phyloP scores from a whole-genome alignment of 2,329 filamentous ascomycete species.

The Cercospora janseana region DNA sequence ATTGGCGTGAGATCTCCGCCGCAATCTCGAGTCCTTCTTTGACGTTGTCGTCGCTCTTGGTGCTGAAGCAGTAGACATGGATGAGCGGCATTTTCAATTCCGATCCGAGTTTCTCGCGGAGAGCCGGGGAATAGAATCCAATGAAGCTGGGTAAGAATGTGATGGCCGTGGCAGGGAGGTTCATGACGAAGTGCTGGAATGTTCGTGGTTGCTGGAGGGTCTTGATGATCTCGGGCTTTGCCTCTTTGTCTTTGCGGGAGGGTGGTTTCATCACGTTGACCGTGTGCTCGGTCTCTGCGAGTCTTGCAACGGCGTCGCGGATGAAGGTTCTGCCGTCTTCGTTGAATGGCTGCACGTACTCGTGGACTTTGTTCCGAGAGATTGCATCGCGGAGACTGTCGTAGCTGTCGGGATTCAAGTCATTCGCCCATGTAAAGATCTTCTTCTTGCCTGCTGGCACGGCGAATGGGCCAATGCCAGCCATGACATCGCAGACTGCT shows the following conservation, averaged over 20 bases:
- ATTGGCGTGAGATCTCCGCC: conserved; percentile 60
- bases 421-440: conserved; percentile 94
- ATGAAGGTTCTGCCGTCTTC: conserved; percentile 82
- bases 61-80: conserved; percentile 92
- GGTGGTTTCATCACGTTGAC: conserved; percentile 41
- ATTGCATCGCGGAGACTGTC: conserved; percentile 69
- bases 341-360: conserved; percentile 77
- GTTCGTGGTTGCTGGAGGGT: conserved; percentile 61
- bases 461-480: conserved; percentile 92
- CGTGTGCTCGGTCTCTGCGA: conserved; percentile 55
- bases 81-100: conserved; percentile 66
- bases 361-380: conserved; percentile 69
- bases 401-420: conserved; percentile 89
- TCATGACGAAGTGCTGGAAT: conserved; percentile 97
- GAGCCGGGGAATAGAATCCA: conserved; percentile 64
- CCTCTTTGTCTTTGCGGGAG: conserved; percentile 29
- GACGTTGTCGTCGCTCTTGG: conserved; percentile 72
- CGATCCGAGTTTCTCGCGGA: conserved; percentile 26
- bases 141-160: conserved; percentile 76
- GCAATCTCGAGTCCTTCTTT: conserved; percentile 61
- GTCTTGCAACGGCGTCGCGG: conserved; percentile 60
- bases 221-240: conserved; percentile 39
- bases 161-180: conserved; percentile 85
- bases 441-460: conserved; percentile 84
- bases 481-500: conserved; percentile 95